Evolutionary conservation across 257 asterid species (phyloP), one percentile per base, ranked within the genome.

Genomic region (Henckelia pumila): DNA sequence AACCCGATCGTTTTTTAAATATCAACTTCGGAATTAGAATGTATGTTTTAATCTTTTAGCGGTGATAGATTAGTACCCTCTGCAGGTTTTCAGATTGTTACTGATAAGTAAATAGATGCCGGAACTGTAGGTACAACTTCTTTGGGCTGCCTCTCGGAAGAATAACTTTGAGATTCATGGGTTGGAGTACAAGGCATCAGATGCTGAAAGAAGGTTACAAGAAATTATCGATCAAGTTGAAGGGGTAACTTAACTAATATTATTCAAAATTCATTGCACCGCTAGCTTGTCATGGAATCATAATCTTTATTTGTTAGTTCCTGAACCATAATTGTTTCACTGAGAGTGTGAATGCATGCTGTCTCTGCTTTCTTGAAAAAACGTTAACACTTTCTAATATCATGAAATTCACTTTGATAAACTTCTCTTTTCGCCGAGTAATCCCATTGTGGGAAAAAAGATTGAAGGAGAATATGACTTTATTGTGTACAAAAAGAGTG

Each of bases 111-210:
- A 32, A 67, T 62, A 29, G 17, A 49, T 66, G 62, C 7, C 72
- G 74, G 59, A 20, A 58, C 72, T 74, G 76, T 77, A 92, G 97
- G 84, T 89, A 69, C 88, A 80, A 55, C 84, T 72, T 80, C 92
- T 87, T 24, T 87, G 97, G 98, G 83, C 73, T 7, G 75, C 77
- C 59, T 86, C 96, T 59, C 80, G 93, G 66, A 79, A 76, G 66
- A 86, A 80, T 69, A 85, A 86, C 84, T 86, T 89, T 64, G 91
- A 89, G 68, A 86, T 92, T 69, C 78, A 84, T 67, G 66, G 33
- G 28, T 71, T 89, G 77, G 92, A 87, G 75, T 59, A 66, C 44
- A 87, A 76, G 61, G 93, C 79, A 19, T 65, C 62, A 21, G 92
- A 84, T 49, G 84, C 93, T n/a, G 88, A 92, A 67, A 71, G 73